phyloP scores from a whole-genome alignment of 495 filamentous ascomycete species.

The Penicillium roqueforti region DNA sequence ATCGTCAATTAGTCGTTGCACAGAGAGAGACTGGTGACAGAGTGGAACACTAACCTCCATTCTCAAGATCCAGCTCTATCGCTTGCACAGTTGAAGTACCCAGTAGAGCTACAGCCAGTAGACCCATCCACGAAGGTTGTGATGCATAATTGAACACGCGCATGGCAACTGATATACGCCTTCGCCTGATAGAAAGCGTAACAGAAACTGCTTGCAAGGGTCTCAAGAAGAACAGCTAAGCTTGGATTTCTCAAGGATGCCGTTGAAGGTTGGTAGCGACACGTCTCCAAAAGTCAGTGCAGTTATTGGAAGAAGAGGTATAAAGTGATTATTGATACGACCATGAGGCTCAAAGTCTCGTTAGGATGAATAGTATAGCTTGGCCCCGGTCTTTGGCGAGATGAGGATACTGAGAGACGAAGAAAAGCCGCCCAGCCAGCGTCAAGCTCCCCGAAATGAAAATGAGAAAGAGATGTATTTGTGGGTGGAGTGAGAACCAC shows the following conservation, averaged over 20 bases:
- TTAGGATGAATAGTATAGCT: background rate
- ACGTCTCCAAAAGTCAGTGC: too few species aligned
- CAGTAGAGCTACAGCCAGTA: constrained; percentile 16
- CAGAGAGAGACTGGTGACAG: background rate
- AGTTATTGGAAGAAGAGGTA: background rate
- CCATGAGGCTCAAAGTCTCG: too few species aligned
- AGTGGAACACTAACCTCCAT: constrained; percentile 9
- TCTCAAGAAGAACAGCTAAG: background rate
- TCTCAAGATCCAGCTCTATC: constrained; percentile 24
- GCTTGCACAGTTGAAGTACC: constrained; percentile 17
- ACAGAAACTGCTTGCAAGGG: background rate
- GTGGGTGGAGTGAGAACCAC: constrained; percentile 15
- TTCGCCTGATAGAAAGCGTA: background rate
- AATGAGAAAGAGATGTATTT: background rate
- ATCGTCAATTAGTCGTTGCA: background rate
- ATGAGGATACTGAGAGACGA: background rate
- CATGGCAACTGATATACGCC: constrained; percentile 6
- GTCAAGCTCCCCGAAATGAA: background rate
- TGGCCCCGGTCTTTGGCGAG: background rate
- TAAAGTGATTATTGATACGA: background rate
- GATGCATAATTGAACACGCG: constrained; percentile 7
- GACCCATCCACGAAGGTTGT: constrained; percentile 18
- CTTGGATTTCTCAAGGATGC: background rate
- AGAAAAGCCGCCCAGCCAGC: background rate
- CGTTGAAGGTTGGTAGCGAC: background rate